These are phyloP conservation scores for Chytriomyces confervae DNA, from an alignment of 192 early-diverging fungal species.

Conservation along the genomic window DNA sequence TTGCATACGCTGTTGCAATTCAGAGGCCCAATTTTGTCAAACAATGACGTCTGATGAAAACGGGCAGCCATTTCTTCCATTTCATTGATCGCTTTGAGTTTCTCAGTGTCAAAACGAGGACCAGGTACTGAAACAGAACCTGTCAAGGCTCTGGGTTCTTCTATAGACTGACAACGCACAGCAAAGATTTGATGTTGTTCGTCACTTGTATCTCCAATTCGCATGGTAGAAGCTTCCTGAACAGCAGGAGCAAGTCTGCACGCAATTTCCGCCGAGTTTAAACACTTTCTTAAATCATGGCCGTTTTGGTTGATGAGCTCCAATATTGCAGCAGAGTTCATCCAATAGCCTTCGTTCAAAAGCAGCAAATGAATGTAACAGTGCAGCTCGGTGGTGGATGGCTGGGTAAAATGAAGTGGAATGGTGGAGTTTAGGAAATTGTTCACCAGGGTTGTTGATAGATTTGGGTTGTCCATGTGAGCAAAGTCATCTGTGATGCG, in stretches of 20 bases:
- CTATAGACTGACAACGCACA: neutral
- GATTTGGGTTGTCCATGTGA: too few relatives aligned
- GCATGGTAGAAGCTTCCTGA: neutral
- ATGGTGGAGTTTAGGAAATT: slow-evolving; percentile 6
- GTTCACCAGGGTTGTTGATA: neutral
- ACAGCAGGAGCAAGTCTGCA: neutral
- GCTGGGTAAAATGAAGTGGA: slow-evolving; percentile 8
- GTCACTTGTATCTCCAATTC: neutral
- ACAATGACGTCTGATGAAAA: too few relatives aligned
- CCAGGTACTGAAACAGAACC: neutral
- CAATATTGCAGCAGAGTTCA: neutral
- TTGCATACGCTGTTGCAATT: too few relatives aligned
- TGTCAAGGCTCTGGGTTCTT: neutral
- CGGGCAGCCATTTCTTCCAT: neutral
- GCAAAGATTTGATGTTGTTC: neutral
- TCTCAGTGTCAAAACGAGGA: neutral
- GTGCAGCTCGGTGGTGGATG: slow-evolving; percentile 6
- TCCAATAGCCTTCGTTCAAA: slow-evolving; percentile 10
- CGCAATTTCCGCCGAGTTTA: slow-evolving; percentile 1
- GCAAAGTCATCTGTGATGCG: too few relatives aligned
- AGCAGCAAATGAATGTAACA: slow-evolving; percentile 35
- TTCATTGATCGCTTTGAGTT: neutral
- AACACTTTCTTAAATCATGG: slow-evolving; percentile 14
- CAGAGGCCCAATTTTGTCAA: too few relatives aligned
- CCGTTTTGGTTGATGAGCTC: neutral